Evolutionary conservation across 352 stramenopile species (phyloP).

Genomic region (Phytophthora fragariaefolia): DNA sequence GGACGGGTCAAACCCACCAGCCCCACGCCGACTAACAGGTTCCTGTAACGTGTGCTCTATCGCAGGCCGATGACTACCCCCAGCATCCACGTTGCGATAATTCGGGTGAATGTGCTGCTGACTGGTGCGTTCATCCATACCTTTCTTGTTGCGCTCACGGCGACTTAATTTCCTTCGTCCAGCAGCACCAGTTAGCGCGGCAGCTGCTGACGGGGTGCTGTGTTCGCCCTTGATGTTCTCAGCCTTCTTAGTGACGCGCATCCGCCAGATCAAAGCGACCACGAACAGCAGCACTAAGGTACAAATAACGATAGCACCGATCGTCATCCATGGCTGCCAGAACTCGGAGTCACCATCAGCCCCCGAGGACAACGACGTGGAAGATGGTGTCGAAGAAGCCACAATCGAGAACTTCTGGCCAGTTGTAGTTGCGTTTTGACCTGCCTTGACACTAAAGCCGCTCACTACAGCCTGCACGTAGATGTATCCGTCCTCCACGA

Average conservation of each 20-base stretch:
- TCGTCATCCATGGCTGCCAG: conserved; percentile 84
- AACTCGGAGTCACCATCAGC: conserved; percentile 26
- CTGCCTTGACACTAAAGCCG: conserved; percentile 73
- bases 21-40: conserved; percentile 4
- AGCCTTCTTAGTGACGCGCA: conserved; percentile 38
- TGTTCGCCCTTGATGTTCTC: conserved; percentile 33
- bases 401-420: conserved; percentile 79
- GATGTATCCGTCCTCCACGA: conserved; percentile 45
- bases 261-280: conserved; percentile 59
- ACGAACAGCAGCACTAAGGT: conserved; percentile 60
- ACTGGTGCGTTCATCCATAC: conserved; percentile 20
- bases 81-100: conserved; percentile 38
- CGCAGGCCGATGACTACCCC: conserved; percentile 14
- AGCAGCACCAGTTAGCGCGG: conserved; percentile 19
- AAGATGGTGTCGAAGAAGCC: conserved; percentile 70
- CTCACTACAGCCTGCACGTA: conserved; percentile 68
- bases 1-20: conserved; percentile 11
- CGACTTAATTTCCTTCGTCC: conserved; percentile 14
- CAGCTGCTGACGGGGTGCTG: conserved; percentile 11
- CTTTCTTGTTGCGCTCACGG: conserved; percentile 25
- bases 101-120: conserved; percentile 35
- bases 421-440: conserved; percentile 43
- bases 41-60: conserved; percentile 9
- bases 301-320: conserved; percentile 58
- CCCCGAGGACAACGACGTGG: conserved; percentile 37